Evolutionary conservation across 1,284 basidiomycete species (phyloP).

Genomic region (Leccinum insolens): DNA sequence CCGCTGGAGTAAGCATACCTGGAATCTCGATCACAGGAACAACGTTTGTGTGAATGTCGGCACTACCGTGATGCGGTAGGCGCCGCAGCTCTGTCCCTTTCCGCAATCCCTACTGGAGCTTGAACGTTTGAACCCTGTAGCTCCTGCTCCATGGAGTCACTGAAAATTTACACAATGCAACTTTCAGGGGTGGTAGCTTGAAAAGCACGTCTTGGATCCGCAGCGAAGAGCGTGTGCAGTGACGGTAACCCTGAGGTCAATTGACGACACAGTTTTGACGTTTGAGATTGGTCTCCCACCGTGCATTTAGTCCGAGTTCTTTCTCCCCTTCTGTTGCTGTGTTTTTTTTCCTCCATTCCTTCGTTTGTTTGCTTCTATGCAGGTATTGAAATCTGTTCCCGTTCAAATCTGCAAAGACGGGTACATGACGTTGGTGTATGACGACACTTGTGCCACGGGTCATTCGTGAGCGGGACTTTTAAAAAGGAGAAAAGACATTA

Average conservation of each 20-base stretch:
- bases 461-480: not conserved
- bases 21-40: not conserved
- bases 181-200: slow-evolving; percentile 66
- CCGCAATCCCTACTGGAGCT: slow-evolving; percentile 58
- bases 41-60: slow-evolving; percentile 5
- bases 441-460: not conserved
- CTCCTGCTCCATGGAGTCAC: slow-evolving; percentile 41
- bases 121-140: slow-evolving; percentile 59
- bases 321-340: slow-evolving; percentile 44
- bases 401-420: not conserved
- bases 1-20: not conserved
- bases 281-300: slow-evolving; percentile 65
- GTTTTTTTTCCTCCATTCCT: slow-evolving; percentile 44
- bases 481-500: not conserved
- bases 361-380: slow-evolving; percentile 45
- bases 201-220: not conserved
- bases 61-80: slow-evolving; percentile 20
- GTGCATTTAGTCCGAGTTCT: slow-evolving; percentile 54
- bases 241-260: slow-evolving; percentile 63
- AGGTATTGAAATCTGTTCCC: slow-evolving; percentile 20
- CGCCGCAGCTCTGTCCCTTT: slow-evolving; percentile 35
- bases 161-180: slow-evolving; percentile 34
- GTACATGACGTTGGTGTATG: not conserved
- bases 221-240: not conserved
- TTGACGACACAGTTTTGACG: slow-evolving; percentile 51